phyloP scores from a whole-genome alignment of 2,329 filamentous ascomycete species.

The Neonectria punicea region DNA sequence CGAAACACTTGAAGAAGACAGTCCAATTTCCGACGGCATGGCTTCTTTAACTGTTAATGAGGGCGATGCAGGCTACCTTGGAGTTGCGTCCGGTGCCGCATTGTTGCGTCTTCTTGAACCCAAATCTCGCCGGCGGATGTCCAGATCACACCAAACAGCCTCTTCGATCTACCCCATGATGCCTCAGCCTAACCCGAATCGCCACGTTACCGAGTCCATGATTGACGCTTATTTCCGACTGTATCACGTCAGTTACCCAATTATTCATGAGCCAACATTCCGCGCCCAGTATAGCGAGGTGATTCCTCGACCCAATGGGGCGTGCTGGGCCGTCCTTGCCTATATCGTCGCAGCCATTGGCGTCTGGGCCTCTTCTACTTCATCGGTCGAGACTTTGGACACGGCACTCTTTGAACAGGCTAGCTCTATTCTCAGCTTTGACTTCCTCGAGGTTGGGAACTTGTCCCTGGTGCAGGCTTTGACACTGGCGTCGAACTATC shows the following conservation, averaged over 20 bases:
- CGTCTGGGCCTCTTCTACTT: constrained; percentile 46
- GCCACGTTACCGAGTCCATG: constrained; percentile 47
- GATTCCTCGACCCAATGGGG: constrained; percentile 45
- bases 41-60: constrained; percentile 50
- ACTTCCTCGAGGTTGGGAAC: constrained; percentile 57
- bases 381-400: constrained; percentile 35
- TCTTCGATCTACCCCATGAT: constrained; percentile 29
- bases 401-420: constrained; percentile 45
- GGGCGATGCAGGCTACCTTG: constrained; percentile 56
- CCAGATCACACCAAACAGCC: constrained; percentile 22
- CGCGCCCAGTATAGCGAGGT: constrained; percentile 50
- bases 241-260: constrained; percentile 58
- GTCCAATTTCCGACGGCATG: constrained; percentile 51
- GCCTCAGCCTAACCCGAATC: constrained; percentile 47
- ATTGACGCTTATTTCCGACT: constrained; percentile 52
- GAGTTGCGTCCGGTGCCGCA: constrained; percentile 57
- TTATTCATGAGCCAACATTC: constrained; percentile 59
- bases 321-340: constrained; percentile 45
- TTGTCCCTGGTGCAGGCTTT: constrained; percentile 57
- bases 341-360: constrained; percentile 52
- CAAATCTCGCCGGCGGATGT: constrained; percentile 37
- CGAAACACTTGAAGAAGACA: constrained; percentile 35
- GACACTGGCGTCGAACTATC: constrained; percentile 58
- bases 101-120: constrained; percentile 53
- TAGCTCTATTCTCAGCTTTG: constrained; percentile 51